Base-by-base conservation (phyloP, 2,329 filamentous ascomycete species). In the Thyridium curvatum region DNA sequence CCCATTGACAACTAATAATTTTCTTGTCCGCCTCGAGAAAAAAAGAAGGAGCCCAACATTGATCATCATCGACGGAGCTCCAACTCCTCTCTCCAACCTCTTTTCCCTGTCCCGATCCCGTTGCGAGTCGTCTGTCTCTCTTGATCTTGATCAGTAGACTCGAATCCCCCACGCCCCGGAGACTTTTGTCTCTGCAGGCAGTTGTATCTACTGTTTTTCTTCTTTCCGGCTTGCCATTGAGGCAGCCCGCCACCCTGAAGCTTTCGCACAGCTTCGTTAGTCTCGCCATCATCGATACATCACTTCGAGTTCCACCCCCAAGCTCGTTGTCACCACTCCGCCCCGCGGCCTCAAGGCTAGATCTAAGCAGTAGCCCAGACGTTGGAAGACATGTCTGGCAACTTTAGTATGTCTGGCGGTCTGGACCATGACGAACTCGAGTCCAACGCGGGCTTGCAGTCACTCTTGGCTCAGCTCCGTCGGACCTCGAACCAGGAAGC, bases 381-480 rank as follows among this genome's bases (percentile, higher is more conserved):
- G 13, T 32, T 16, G n/a, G 30, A 26, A 52, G 40, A 51, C 21
- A 48, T 50, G 47, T 46, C 47, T 33, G 31, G 34, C 13, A 41
- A 44, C 14, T 37, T 30, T 14, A 37, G 13, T 12, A 18, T 37
- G 35, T 38, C 32, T 28, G 40, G 33, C 18, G 40, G 44, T 18
- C 38, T 36, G 26, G 32, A 33, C 12, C 30, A 30, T 9, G 36
- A 30, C 18, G 40, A 44, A 6, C 21, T 53, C 26, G 61, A 63
- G 43, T 42, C 50, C 29, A 55, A 57, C 43, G 47, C 51, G 32
- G 56, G 58, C 37, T 50, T 68, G 36, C 58, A 67, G 42, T 58
- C 64, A 12, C 62, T 70, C 40, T 58, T 67, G 36, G 64, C 61
- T 43, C 66, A 62, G 50, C 55, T 63, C 3, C 59, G 58, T 34